Evolutionary conservation across 1,139 yeast genomes (phyloP).

Genomic region (Zhuliangozyma parablackwelliae): DNA sequence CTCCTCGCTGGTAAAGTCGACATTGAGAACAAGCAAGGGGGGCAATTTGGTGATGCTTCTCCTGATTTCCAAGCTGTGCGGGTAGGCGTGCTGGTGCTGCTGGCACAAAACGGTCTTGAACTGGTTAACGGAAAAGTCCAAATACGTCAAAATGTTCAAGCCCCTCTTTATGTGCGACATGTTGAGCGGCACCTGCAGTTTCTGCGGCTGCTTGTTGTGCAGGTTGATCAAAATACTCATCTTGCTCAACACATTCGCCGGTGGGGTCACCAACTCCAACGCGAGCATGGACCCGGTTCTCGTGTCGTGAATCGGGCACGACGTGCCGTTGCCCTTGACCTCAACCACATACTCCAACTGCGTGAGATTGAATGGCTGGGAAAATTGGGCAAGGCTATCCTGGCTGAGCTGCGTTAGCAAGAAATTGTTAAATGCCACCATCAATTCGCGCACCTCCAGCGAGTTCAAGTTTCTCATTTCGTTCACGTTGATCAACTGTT

Average conservation of each 20-base stretch:
- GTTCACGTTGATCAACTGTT: constrained; percentile 52
- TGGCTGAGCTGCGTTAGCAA: constrained; percentile 45
- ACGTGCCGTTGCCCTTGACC: constrained; percentile 23
- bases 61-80: constrained; percentile 51
- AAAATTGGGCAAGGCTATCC: constrained; percentile 41
- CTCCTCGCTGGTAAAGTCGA: constrained; percentile 52
- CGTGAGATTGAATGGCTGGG: constrained; percentile 9
- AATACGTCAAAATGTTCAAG: constrained; percentile 35
- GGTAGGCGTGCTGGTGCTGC: constrained; percentile 14
- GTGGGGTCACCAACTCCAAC: constrained; percentile 35
- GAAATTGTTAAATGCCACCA: constrained; percentile 58
- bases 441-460: constrained; percentile 32
- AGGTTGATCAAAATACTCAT: constrained; percentile 22
- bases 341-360: constrained; percentile 37
- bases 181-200: constrained; percentile 5
- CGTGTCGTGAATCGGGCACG: constrained; percentile 33
- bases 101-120: constrained; percentile 43
- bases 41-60: constrained; percentile 52
- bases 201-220: constrained; percentile 2
- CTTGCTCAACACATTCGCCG: constrained; percentile 21
- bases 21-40: constrained; percentile 59
- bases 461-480: constrained; percentile 36
- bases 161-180: constrained; percentile 9
- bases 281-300: constrained; percentile 16
- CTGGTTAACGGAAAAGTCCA: constrained; percentile 58